Base-by-base conservation (phyloP, 225 moss, liverwort and hornwort genomes). In the Marchantia polymorpha region DNA sequence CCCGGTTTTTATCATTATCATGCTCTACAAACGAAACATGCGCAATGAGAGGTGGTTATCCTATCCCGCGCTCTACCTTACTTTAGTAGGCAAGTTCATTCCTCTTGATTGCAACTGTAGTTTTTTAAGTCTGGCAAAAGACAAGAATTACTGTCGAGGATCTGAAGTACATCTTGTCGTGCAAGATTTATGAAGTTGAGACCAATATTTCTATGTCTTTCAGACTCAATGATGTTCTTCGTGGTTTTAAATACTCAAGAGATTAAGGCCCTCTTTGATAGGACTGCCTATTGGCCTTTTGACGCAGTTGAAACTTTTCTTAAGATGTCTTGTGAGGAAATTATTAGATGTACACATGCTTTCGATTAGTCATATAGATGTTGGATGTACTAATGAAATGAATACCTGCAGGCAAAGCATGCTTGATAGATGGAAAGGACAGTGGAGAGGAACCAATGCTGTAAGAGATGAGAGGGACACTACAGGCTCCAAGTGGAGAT, bases 1-100 rank as follows among this genome's bases (percentile, higher is more conserved):
- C 60, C 97, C 97, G 52, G 87, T 95, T 51, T 81, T 93, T 85
- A 80, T 92, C 82, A 99, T 95, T 60, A 86, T 99, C 74, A 99
- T 99, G 97, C 94, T 99, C 58, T 91, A 91, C 83, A 84, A 77
- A 50, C 93, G 97, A 72, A 90, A 83, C 58, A 80, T 88, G 69
- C 92, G 90, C 64, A 86, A 88, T 80, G 97, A 95, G 86, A 95
- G 97, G 97, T 92, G 81, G 75, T 77, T 76, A 74, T 69, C 80
- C 81, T 54, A 64, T 77, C 87, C 69, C 71, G 8, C 75, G 58
- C 75, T 75, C 58, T 75, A 75, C 31, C 20, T 58, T 14, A 19
- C 59, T 58, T 15, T 75, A 31, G 75, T 39, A 75, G 75, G 59
- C 56, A 75, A 59, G 39, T 59, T 26, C 55, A 20, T 30, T 31